Evolutionary conservation across 805 yeast genomes (phyloP), one percentile per base, ranked within the genome.

Genomic region (Priceomyces haplophilus): DNA sequence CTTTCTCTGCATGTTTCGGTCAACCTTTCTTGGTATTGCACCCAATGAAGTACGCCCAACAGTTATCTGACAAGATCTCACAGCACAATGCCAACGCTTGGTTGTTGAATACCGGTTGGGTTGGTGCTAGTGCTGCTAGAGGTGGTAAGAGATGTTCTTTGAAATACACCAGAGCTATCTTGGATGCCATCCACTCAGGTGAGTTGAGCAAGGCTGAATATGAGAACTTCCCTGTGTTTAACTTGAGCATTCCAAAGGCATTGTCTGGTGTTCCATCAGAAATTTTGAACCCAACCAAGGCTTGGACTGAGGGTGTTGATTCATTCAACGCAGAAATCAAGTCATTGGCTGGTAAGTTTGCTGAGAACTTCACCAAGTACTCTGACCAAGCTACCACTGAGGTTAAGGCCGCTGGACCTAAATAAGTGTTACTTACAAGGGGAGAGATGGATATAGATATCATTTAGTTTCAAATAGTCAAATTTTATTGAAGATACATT

Each of bases 61-160:
- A 91, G 82, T 80, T 91, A 59, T 83, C 96, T 43, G 91, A 88
- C 67, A 91, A 90, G 79, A 93, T 91, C 77, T 69, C 85, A 43
- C 64, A 85, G 64, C 93, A 90, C 75, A 82, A 82, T 55, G 89
- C 97, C 41, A 79, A 80, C 61, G 98, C 99, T 44, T 91, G 97
- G 96, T 79, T 91, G 67, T 80, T 91, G 64, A 91, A 91, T 76
- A 91, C 99, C 53, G 99, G 99, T 50, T 91, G 99, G 99, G 88
- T 90, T 51, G 99, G 99, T 49, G 82, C 90, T 56, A 85, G 96
- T 47, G 95, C 87, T 53, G 75, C 88, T 43, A 78, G 82, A 65
- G 98, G 97, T 57, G 99, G 98, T 64, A 85, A 88, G 76, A 85
- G 99, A 75, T 91, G 98, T 74, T 91, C 98, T 46, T 80, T 91